phyloP scores from a whole-genome alignment of 1,139 yeast species.

The Candida sojae region DNA sequence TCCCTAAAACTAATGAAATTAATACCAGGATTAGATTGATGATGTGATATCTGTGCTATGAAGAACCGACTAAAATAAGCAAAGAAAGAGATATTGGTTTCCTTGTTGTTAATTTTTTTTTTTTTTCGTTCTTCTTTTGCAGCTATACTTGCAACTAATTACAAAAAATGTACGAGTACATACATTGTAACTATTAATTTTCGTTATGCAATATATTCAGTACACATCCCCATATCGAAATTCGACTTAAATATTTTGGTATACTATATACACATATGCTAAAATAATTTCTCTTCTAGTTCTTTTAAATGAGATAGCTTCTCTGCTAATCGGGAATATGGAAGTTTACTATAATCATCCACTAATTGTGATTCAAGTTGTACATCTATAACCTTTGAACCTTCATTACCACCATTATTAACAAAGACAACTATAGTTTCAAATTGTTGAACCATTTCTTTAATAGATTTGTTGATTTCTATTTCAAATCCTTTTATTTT shows the following conservation, averaged over 20 bases:
- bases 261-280: no score
- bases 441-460: conserved; percentile 20
- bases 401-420: neutral
- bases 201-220: no score
- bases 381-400: conserved; percentile 2
- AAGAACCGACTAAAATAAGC: no score
- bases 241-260: no score
- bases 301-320: conserved; percentile 10
- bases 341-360: conserved; percentile 3
- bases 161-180: no score
- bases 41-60: no score
- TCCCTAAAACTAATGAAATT: no score
- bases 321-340: conserved; percentile 7
- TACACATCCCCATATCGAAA: no score
- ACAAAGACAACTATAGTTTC: conserved; percentile 23
- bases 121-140: neutral
- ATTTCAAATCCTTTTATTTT: conserved; percentile 48
- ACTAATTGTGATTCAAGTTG: conserved; percentile 6
- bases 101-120: neutral
- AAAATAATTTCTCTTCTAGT: conserved; percentile 4
- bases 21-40: no score
- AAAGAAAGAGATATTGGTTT: neutral
- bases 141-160: neutral
- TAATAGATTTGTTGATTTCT: conserved; percentile 21
- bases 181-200: no score